Evolutionary conservation across 495 filamentous ascomycete genomes (phyloP), one percentile per base, ranked within the genome.

Genomic region (Penicillium longicatenatum): DNA sequence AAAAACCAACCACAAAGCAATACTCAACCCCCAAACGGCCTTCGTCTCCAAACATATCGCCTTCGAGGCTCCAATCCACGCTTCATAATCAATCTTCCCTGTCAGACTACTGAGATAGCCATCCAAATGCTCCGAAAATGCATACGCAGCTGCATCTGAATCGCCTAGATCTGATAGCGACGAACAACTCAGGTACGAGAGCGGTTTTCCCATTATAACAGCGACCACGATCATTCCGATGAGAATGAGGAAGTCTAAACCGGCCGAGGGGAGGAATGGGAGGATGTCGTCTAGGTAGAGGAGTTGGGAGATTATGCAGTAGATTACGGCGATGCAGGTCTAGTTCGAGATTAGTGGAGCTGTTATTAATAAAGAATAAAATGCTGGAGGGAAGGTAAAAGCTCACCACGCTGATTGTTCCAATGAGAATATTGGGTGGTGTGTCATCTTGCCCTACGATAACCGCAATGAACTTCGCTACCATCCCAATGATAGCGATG

Each of bases 1-100:
- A 22, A 35, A 16, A 19, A 19, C 79, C 62, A 61, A 87, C 84
- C 84, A 93, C 33, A 93, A 78, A 6, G 89, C 87, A 77, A 96
- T 96, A 72, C 83, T 82, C 54, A 97, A 71, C 17, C 92, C 93
- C 93, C 92, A 97, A 59, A 93, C 86, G 11, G 88, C 84, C 79
- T 97, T 96, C 72, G 89, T 88, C 79, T 94, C 86, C 61, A 83
- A 84, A 76, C 93, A 97, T 56, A 90, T 88, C 16, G 81, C 70
- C 75, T 86, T 86, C 52, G 82, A 87, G 12, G 79, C 78, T 29
- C 85, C 79, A 60, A 90, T 80, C 85, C 85, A 89, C 58, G 79
- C 68, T 60, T 61, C 62, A 66, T 88, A 86, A 21, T 80, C 75
- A 22, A 88, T 70, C 26, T 53, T 64, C 10, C 78, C 76, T 12